A percentile compares a stretch with the other conserved stretches of the same genome.
phyloP scores from a whole-genome alignment of 441 rosid species.

The Brassica balearica region DNA sequence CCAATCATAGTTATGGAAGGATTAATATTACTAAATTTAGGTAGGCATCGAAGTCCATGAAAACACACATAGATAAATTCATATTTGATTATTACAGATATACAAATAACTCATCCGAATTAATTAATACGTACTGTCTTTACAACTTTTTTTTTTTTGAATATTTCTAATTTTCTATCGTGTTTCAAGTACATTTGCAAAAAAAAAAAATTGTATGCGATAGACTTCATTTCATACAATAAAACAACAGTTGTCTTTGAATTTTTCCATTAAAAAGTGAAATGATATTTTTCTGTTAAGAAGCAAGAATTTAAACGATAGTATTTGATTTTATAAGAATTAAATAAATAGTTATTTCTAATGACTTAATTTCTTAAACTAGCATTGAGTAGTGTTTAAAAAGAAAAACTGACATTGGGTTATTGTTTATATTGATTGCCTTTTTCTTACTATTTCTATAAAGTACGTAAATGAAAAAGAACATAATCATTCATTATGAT shows the following conservation, averaged over 20 bases:
- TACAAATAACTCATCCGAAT: background rate
- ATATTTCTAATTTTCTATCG: background rate
- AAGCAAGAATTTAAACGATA: background rate
- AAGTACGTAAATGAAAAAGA: background rate
- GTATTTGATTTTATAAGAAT: background rate
- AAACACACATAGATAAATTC: background rate
- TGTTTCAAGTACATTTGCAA: background rate
- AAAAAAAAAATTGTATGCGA: background rate
- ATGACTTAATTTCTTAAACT: background rate
- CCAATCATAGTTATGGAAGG: background rate
- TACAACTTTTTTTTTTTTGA: background rate
- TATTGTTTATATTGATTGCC: conserved; percentile 1
- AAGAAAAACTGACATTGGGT: background rate
- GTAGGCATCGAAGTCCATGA: conserved; percentile 10
- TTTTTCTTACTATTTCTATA: conserved; percentile 25
- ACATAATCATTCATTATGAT: conserved; percentile 6
- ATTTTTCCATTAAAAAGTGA: background rate
- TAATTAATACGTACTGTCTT: background rate
- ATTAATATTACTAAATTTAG: background rate
- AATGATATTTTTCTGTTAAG: background rate
- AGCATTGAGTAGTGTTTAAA: too few relatives aligned
- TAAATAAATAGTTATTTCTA: background rate
- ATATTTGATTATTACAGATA: background rate
- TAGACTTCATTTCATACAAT: background rate
- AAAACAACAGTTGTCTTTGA: background rate